Percentiles rank a stretch among this genome's conserved stretches.
These are phyloP conservation scores for Linnemannia exigua DNA, from an alignment of 192 early-diverging fungal genomes.

Conservation along the genomic window DNA sequence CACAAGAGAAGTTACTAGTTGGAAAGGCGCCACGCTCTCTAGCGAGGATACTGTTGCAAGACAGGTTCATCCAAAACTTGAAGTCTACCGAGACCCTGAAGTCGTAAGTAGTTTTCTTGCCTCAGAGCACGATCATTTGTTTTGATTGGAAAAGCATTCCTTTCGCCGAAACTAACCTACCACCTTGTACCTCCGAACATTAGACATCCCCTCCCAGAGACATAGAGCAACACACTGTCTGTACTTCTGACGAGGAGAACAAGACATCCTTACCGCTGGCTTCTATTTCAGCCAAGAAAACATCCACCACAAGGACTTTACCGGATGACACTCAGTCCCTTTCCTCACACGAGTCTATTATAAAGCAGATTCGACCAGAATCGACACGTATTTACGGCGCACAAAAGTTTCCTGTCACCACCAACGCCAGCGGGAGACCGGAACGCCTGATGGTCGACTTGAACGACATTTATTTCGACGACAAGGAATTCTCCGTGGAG, in stretches of 20 bases:
- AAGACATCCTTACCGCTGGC: not conserved
- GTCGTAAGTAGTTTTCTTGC: conserved; percentile 1
- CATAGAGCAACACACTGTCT: not conserved
- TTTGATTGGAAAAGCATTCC: not conserved
- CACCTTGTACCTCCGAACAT: too few species aligned
- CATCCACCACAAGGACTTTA: not conserved
- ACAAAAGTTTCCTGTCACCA: conserved; percentile 16
- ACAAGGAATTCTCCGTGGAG: conserved; percentile 24
- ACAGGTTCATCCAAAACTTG: conserved; percentile 23
- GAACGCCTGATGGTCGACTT: conserved; percentile 31
- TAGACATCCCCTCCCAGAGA: not conserved
- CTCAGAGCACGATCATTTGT: not conserved
- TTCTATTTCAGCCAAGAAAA: not conserved
- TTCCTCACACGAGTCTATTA: not conserved
- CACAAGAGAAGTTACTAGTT: conserved; percentile 66
- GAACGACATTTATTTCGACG: conserved; percentile 19
- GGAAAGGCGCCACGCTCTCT: conserved; percentile 72
- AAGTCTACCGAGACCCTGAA: conserved; percentile 50
- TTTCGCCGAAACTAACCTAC: too few species aligned
- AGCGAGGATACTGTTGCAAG: conserved; percentile 23
- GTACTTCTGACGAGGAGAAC: not conserved
- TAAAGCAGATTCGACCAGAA: not conserved
- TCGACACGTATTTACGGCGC: not conserved
- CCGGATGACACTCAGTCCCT: not conserved
- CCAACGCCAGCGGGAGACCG: not conserved